Percentiles rank a stretch among this genome's conserved stretches.
Evolutionary conservation across 129 eudicot species (phyloP).

Genomic region (Heracleum sosnowskyi): DNA sequence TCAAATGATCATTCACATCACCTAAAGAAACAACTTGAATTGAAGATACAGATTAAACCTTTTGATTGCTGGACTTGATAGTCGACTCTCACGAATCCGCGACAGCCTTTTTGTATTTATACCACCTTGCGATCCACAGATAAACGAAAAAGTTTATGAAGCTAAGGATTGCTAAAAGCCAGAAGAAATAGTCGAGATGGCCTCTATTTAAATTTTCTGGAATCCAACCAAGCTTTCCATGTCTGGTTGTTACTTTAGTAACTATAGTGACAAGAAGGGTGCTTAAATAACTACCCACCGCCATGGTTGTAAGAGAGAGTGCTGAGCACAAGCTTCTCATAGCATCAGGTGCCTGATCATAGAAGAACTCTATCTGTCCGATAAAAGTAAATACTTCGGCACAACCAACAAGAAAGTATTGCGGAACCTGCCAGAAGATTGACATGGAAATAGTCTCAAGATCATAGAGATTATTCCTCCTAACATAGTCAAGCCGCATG

Average conservation of each 20-base stretch:
- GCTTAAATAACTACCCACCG: constrained; percentile 52
- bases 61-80: background rate
- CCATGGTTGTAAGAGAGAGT: constrained; percentile 42
- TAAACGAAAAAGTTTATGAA: constrained; percentile 52
- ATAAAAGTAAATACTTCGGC: constrained; percentile 71
- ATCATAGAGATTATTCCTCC: constrained; percentile 33
- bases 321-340: constrained; percentile 74
- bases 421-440: constrained; percentile 81
- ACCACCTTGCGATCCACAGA: constrained; percentile 45
- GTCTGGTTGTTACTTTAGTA: constrained; percentile 30
- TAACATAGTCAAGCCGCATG: constrained; percentile 35
- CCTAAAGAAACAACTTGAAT: background rate
- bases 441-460: constrained; percentile 41
- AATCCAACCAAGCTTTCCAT: constrained; percentile 60
- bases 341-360: constrained; percentile 71
- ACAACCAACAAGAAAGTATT: constrained; percentile 62
- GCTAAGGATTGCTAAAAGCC: constrained; percentile 43
- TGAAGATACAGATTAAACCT: background rate
- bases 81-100: background rate
- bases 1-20: background rate
- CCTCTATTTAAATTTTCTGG: constrained; percentile 60
- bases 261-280: constrained; percentile 42
- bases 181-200: constrained; percentile 64
- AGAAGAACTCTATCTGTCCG: constrained; percentile 62
- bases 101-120: constrained; percentile 53